Base-by-base conservation (phyloP, 768 basidiomycete genomes). In the Filobasidium wieringae region DNA sequence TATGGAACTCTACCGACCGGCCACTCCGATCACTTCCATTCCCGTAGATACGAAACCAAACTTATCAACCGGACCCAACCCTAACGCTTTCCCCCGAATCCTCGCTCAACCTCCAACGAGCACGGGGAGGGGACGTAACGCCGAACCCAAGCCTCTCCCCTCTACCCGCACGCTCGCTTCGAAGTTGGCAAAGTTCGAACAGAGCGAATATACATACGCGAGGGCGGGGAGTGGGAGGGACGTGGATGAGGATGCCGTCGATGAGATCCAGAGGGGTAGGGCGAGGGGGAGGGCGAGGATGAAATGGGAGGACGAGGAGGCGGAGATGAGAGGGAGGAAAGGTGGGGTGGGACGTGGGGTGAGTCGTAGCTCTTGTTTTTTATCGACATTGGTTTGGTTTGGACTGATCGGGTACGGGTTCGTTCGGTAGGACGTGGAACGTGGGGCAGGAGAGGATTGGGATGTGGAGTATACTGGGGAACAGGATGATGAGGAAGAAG, bases 401-500 rank as follows among this genome's bases (percentile, higher is more conserved):
- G 22, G 43, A 19, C 12, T 47, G 43, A 19, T 14, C 4, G n/a
- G 22, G 43, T 6, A 26, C 22, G 14, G 24, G 22, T 47, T 2
- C 22, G n/a, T 24, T 4, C 22, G 6, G 4, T 49, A 57, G 56
- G 56, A 50, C 15, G 50, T 57, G 14, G 56, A 57, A 34, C 47
- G 56, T 34, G 56, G 47, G 2, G 43, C 43, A 26, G 43, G 24
- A 12, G 56, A 57, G 7, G 47, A 57, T 31, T 47, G 50, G 49
- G 56, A 57, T 27, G 34, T 57, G 5, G 56, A 57, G 27, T 50
- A 57, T 31, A 51, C 37, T 17, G 56, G 50, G 15, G 56, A 57
- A 19, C 47, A 50, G 8, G 56, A 47, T 11, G 56, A 57, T 33
- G 56, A 57, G 19, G 56, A 57, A 22, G 56, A 57, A 31, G 56